Evolutionary conservation across 768 basidiomycete species (phyloP).

Genomic region (Suillus placidus): DNA sequence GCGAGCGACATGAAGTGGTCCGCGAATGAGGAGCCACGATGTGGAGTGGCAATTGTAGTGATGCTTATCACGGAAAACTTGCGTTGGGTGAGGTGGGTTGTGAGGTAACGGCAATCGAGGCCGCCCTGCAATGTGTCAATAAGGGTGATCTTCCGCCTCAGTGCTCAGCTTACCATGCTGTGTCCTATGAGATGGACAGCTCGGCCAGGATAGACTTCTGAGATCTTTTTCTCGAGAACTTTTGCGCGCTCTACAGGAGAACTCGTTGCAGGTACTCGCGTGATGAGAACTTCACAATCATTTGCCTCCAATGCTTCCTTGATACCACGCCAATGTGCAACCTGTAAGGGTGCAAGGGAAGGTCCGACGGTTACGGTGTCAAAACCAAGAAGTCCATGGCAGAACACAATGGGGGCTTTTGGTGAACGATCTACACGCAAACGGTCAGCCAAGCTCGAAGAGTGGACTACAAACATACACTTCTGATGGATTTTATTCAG

Average conservation of each 20-base stretch:
- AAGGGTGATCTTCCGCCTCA: neutral
- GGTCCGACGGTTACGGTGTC: conserved; percentile 82
- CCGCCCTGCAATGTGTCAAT: conserved; percentile 66
- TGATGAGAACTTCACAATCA: conserved; percentile 89
- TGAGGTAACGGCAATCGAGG: conserved; percentile 87
- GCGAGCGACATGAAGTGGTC: conserved; percentile 87
- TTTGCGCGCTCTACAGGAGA: conserved; percentile 86
- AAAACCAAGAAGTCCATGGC: conserved; percentile 92
- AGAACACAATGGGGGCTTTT: conserved; percentile 88
- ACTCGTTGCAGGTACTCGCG: conserved; percentile 91
- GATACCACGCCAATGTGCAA: conserved; percentile 96
- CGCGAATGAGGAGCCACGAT: conserved; percentile 91
- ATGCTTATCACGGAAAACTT: conserved; percentile 83
- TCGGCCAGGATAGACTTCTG: conserved; percentile 76
- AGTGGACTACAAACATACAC: conserved; percentile 48
- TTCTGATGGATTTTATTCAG: conserved; percentile 45
- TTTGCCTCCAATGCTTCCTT: conserved; percentile 89
- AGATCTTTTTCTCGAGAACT: conserved; percentile 84
- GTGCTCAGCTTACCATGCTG: conserved; percentile 56
- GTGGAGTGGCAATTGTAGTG: conserved; percentile 95
- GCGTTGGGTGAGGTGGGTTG: conserved; percentile 77
- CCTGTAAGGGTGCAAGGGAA: conserved; percentile 77
- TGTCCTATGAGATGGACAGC: conserved; percentile 92
- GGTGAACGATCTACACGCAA: conserved; percentile 66
- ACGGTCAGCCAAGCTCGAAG: conserved; percentile 6